Base-by-base conservation (phyloP, 2,329 filamentous ascomycete genomes). In the Clonostachys rosea region DNA sequence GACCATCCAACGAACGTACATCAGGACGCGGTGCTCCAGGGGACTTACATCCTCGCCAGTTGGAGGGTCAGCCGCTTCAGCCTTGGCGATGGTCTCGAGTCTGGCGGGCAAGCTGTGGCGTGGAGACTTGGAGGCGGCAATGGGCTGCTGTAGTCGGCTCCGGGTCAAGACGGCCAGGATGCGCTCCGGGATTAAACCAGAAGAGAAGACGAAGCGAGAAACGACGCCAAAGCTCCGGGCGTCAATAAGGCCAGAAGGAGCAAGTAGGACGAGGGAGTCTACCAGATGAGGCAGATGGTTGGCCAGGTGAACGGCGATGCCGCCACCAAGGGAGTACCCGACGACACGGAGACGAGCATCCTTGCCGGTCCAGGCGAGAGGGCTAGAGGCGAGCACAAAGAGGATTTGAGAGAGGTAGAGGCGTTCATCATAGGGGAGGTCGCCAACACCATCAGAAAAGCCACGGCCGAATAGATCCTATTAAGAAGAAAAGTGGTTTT, bases 281-380 rank as follows among this genome's bases (percentile, higher is more conserved):
- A 96, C 75, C 47, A 92, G 70, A 43, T 79, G 62, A 0, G 89
- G 87, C 59, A 91, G 91, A 49, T 83, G 78, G 10, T 80, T 80
- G 7, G 88, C 81, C 60, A 95, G 92, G 50, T 84, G 80, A 6
- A 84, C 81, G 5, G 84, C 83, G 47, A 95, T 84, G 45, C 86
- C 88, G 42, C 90, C 90, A 48, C 90, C 90, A 1, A 95, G 76
- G 0, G 87, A 91, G 66, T 94, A 95, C 11, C 90, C 90, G 12
- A 91, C 68, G 17, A 95, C 65, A 43, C 77, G 77, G 59, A 94
- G 83, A 43, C 20, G 16, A 34, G 72, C 75, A 40, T 62, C 57
- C 13, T 60, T 52, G 40, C 81, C 78, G 0, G 80, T 84, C 87
- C 87, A 91, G 13, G 81, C 55, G 4, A 92, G 67, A 0, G 80